Evolutionary conservation across 257 asterid genomes (phyloP), one percentile per base, ranked within the genome.

Genomic region (Anisodus acutangulus): DNA sequence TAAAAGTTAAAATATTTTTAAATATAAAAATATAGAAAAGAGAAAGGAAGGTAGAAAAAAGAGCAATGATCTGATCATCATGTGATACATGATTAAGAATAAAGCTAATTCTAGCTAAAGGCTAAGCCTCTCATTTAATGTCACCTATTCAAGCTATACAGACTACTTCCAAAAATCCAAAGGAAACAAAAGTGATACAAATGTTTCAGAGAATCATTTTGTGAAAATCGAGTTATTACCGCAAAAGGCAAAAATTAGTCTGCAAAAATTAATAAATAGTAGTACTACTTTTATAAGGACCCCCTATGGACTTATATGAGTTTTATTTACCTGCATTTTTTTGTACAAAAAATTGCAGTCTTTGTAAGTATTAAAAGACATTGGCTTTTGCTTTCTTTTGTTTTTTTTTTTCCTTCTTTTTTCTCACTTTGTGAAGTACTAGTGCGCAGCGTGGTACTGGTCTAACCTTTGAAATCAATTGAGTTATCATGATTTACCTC

Each of bases 191-290:
- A 74, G 45, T 22, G 60, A 74, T 22, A 31, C 6, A 74, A 43
- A 51, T 12, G 4, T 8, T 51, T 51, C 1, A 49, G 45, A 76
- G 81, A 76, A 51, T 76, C 81, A 6, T 22, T 22, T 74, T 12
- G 59, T 11, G 81, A 22, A 76, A 51, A 76, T 76, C 81, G 63
- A 76, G 81, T 12, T 51, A 51, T 22, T 76, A 76, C 51, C 81
- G 63, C 63, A 76, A 76, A 76, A 26, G 26, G 81, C 4, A 22
- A 74, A 76, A 76, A 12, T 45, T 26, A 51, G 47, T 76, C 60
- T 72, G 80, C 17, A 47, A 3, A 15, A 49, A 31, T 1, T 0
- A 31, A 31, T 22, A 22, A 22, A 22, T 22, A 31, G 35, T 31
- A 1, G 35, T 31, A 31, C 35, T 31, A 31, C 35, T 31, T 31